Evolutionary conservation across 176 grass and related monocot genomes (phyloP), one percentile per base, ranked within the genome.

Genomic region (Canna indica): DNA sequence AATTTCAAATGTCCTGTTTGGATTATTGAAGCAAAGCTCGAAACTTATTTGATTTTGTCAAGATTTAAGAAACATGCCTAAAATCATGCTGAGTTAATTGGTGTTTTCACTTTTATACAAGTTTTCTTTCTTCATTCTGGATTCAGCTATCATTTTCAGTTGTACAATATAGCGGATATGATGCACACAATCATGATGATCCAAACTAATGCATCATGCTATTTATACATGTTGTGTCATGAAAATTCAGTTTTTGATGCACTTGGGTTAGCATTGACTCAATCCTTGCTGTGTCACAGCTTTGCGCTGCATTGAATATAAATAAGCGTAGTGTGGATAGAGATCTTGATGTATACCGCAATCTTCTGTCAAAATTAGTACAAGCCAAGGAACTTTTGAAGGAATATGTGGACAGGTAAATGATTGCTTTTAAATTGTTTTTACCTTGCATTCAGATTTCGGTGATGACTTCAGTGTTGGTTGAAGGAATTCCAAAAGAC

Each of bases 371-470:
- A 0, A 99, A 99, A 76, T 61, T 99, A 67, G 95, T 99, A 66
- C 95, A 99, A 88, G 87, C 95, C 67, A 99, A 99, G 86, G 95
- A 99, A 70, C 95, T 99, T 82, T 84, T 99, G 58, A 99, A 94
- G 82, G 95, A 99, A 86, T 99, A 90, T 27, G 42, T 99, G 44
- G 86, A 87, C 9, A 87, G 95, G 95, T 99, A 93, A 81, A 45
- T 10, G 15, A 70, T 18, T 75, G 24, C 64, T 9, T 41, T 47
- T 25, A 72, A 48, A 64, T 68, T 64, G 47, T 78, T 3, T 46
- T 32, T 38, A 34, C 36, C 38, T 74, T 48, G 22, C 57, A 47
- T 68, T 75, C 22, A 59, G 66, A 30, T 52, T 13, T 13, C 0
- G 18, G 24, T 36, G 34, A 5, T 0, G 67, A 50, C 26, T n/a